A percentile compares a stretch with the other conserved stretches of the same genome.
phyloP scores from a whole-genome alignment of 352 stramenopile genomes.

The Phytophthora pisi region DNA sequence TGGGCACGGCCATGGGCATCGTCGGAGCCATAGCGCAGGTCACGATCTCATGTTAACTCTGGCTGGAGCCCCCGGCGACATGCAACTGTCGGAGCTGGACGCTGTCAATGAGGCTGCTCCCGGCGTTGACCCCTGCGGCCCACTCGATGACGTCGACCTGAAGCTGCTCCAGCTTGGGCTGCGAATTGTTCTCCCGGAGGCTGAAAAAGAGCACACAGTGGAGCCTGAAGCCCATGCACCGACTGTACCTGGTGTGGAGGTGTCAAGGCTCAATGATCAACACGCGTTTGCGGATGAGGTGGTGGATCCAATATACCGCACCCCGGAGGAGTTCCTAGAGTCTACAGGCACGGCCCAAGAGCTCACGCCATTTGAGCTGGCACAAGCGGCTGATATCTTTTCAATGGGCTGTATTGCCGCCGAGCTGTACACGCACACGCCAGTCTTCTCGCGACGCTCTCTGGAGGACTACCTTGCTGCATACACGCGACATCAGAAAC shows the following conservation, averaged over 20 bases:
- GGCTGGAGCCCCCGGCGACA: slow-evolving; percentile 24
- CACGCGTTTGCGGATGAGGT: slow-evolving; percentile 44
- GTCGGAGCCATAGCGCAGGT: slow-evolving; percentile 30
- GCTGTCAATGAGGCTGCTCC: slow-evolving; percentile 20
- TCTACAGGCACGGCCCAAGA: neutral
- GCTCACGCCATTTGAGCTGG: slow-evolving; percentile 40
- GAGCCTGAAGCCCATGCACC: slow-evolving; percentile 6
- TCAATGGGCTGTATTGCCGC: slow-evolving; percentile 70
- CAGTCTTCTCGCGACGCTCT: slow-evolving; percentile 66
- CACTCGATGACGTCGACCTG: slow-evolving; percentile 66
- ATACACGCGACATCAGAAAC: slow-evolving; percentile 21
- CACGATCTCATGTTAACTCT: slow-evolving; percentile 36
- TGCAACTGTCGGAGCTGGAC: slow-evolving; percentile 51
- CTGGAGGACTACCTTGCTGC: slow-evolving; percentile 44
- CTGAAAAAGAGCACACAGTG: slow-evolving; percentile 9
- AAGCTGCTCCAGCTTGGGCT: slow-evolving; percentile 61
- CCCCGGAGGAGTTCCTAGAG: slow-evolving; percentile 25
- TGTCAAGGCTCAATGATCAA: slow-evolving; percentile 10
- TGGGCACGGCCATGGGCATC: slow-evolving; percentile 22
- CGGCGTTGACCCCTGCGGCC: slow-evolving; percentile 21
- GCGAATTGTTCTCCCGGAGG: slow-evolving; percentile 44
- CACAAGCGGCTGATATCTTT: slow-evolving; percentile 59
- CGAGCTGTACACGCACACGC: slow-evolving; percentile 62
- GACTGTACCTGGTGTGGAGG: slow-evolving; percentile 4
- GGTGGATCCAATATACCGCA: slow-evolving; percentile 47